phyloP scores from a whole-genome alignment of 2,329 filamentous ascomycete species.

The Colletotrichum trifolii region DNA sequence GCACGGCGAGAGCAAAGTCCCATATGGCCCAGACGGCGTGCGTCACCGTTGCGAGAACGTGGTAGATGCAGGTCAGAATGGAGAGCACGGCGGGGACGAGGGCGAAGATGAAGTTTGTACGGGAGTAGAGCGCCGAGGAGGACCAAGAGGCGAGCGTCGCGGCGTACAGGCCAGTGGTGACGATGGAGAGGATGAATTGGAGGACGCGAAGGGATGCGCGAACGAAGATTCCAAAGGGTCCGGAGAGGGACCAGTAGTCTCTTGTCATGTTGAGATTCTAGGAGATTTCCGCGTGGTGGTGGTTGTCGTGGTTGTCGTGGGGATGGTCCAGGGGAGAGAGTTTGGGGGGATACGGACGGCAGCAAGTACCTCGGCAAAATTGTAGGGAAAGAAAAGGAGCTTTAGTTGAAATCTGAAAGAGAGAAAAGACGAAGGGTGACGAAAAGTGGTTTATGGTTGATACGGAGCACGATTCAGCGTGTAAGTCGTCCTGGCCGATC shows the following conservation, averaged over 20 bases:
- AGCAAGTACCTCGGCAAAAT: not conserved
- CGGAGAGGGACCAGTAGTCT: slow-evolving; percentile 32
- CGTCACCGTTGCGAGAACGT: slow-evolving; percentile 24
- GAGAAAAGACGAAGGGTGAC: not conserved
- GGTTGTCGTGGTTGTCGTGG: not conserved
- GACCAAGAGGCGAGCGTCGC: slow-evolving; percentile 25
- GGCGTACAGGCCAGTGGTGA: slow-evolving; percentile 27
- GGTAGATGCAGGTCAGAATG: slow-evolving; percentile 19
- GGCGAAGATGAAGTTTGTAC: slow-evolving; percentile 28
- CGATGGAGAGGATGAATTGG: slow-evolving; percentile 32
- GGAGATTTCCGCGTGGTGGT: not conserved
- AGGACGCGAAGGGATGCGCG: slow-evolving; percentile 25
- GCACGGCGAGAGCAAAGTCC: slow-evolving; percentile 26
- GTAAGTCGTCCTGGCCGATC: slow-evolving; percentile 22
- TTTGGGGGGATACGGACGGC: not conserved
- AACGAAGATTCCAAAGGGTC: slow-evolving; percentile 24
- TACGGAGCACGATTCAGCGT: not conserved
- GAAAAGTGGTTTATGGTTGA: too few species aligned
- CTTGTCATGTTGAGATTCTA: slow-evolving; percentile 6
- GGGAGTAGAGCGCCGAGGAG: not conserved
- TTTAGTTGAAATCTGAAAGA: not conserved
- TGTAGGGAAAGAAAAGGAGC: not conserved
- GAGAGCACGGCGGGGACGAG: slow-evolving; percentile 25
- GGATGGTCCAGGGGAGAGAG: not conserved
- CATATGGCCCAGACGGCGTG: slow-evolving; percentile 31